A percentile compares a stretch with the other conserved stretches of the same genome.
phyloP scores from a whole-genome alignment of 768 basidiomycete species.

The Mycena venus region DNA sequence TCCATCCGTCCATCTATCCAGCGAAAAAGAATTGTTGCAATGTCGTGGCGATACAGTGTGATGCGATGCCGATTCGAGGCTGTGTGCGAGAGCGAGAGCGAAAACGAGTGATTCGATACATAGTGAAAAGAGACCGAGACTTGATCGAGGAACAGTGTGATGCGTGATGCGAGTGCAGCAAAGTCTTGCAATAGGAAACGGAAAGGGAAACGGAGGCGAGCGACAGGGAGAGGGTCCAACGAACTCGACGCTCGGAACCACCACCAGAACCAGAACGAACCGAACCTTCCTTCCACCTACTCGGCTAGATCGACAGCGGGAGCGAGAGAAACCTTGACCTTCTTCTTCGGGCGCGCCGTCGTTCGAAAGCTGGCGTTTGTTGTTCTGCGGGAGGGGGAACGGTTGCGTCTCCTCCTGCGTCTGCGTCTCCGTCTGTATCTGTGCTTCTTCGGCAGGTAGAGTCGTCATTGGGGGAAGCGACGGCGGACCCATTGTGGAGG shows the following conservation, averaged over 20 bases:
- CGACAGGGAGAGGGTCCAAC: not conserved
- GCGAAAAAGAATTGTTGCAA: not conserved
- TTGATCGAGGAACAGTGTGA: not conserved
- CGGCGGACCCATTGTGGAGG: not conserved
- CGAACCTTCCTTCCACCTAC: conserved; percentile 54
- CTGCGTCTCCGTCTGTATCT: conserved; percentile 53
- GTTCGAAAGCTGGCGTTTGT: conserved; percentile 33
- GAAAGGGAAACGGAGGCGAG: not conserved
- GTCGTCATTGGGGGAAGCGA: conserved; percentile 17
- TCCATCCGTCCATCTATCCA: conserved; percentile 18
- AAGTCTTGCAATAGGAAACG: not conserved
- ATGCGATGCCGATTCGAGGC: conserved; percentile 2
- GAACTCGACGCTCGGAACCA: not conserved
- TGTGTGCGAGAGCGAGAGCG: not conserved
- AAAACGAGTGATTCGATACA: not conserved
- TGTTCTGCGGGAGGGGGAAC: conserved; percentile 35
- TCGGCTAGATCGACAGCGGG: conserved; percentile 82
- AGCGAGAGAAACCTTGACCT: conserved; percentile 79
- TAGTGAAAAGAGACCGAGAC: not conserved
- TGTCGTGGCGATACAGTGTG: conserved; percentile 18
- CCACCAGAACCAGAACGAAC: conserved; percentile 7
- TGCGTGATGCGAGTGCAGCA: not conserved
- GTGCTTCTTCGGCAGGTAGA: conserved; percentile 13
- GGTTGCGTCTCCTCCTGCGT: conserved; percentile 57
- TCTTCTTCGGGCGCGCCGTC: conserved; percentile 62